Conservation (phyloP, 1,284 basidiomycete species). For the Rhodotorula sp. region DNA sequence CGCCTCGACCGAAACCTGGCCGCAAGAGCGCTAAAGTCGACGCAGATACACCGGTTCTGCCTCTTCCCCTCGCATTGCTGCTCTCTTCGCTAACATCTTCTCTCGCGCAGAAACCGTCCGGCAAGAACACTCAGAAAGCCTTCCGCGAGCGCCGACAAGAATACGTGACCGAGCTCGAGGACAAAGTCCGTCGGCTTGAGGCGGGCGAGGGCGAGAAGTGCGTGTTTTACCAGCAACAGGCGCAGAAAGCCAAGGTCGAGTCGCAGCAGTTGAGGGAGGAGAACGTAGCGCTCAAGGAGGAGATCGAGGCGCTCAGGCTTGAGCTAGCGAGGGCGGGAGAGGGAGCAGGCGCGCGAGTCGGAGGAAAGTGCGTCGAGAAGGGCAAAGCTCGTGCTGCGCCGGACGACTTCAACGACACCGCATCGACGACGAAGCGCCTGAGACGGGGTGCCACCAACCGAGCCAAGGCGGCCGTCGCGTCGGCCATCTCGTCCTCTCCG, state of each 20-base stretch:
- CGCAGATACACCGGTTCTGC: neutral
- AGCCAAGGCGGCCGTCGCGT: conserved; percentile 14
- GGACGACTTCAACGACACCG: conserved; percentile 4
- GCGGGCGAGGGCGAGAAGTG: conserved; percentile 43
- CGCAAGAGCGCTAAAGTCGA: conserved; percentile 36
- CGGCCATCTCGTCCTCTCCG: conserved; percentile 4
- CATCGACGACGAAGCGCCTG: conserved; percentile 11
- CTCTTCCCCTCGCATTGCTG: neutral
- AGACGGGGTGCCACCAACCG: conserved; percentile 18
- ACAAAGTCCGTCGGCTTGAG: conserved; percentile 41
- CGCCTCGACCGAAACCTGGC: conserved; percentile 44
- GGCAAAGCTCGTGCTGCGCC: conserved; percentile 3
- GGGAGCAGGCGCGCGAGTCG: neutral
- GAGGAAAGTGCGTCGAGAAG: conserved; percentile 1
- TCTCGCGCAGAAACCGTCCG: neutral
- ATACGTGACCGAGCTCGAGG: conserved; percentile 42
- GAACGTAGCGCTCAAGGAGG: conserved; percentile 33
- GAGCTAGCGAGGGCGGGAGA: conserved; percentile 12
- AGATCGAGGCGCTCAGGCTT: conserved; percentile 24
- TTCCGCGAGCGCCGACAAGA: conserved; percentile 41
- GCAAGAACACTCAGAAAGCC: conserved; percentile 36
- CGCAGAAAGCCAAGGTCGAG: conserved; percentile 39
- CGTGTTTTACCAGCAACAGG: conserved; percentile 43
- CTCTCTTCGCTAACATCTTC: neutral
- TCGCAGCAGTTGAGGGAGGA: conserved; percentile 28